phyloP scores from a whole-genome alignment of 768 basidiomycete species.

The Tylopilus plumbeoviolaceoides region DNA sequence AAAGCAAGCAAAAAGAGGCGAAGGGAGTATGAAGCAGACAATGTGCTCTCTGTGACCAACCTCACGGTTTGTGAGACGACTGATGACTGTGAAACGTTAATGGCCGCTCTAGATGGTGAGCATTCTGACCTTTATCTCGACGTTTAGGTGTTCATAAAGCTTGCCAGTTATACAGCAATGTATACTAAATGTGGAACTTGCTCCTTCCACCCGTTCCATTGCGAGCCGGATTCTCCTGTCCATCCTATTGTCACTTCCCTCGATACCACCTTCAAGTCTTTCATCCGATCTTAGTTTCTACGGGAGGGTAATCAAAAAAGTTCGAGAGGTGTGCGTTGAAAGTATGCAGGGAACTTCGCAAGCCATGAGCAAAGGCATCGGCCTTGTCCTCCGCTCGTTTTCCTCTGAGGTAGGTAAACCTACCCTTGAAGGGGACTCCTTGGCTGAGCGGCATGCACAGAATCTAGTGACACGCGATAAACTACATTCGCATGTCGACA shows the following conservation, averaged over 20 bases:
- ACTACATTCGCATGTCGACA: conserved; percentile 44
- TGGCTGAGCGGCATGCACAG: conserved; percentile 11
- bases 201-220: conserved; percentile 53
- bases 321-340: conserved; percentile 47
- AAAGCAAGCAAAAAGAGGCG: conserved; percentile 67
- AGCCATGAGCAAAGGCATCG: conserved; percentile 57
- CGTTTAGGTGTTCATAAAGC: conserved; percentile 2
- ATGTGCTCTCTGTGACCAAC: conserved; percentile 52
- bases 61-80: conserved; percentile 45
- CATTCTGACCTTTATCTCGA: background rate
- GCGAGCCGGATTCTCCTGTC: conserved; percentile 56
- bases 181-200: conserved; percentile 48
- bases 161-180: conserved; percentile 46
- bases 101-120: conserved; percentile 59
- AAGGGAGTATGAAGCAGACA: conserved; percentile 72
- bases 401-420: conserved; percentile 29
- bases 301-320: conserved; percentile 37
- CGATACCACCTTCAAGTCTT: conserved; percentile 49
- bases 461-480: conserved; percentile 11
- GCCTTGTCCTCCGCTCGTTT: conserved; percentile 48
- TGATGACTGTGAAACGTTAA: conserved; percentile 49
- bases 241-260: conserved; percentile 52
- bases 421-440: background rate
- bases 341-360: conserved; percentile 52
- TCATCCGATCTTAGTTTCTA: conserved; percentile 53